Evolutionary conservation across 2,329 filamentous ascomycete genomes (phyloP).

Genomic region (Boeremia lycopersici): DNA sequence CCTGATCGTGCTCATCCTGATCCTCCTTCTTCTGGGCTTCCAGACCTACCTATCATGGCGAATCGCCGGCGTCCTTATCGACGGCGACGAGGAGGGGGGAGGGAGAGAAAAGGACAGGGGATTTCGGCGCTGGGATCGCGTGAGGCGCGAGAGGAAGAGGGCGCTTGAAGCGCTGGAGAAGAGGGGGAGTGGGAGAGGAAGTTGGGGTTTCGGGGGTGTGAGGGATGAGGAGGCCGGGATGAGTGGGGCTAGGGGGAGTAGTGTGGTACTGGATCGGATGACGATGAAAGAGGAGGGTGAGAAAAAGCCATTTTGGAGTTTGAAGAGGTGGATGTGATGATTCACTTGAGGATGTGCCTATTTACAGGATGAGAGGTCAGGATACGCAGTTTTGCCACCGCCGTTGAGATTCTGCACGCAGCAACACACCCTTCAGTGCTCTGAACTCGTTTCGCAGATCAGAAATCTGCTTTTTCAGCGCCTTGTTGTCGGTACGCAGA

Average conservation of each 20-base stretch:
- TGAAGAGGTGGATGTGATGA: slow-evolving; percentile 9
- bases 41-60: slow-evolving; percentile 37
- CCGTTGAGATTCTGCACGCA: slow-evolving; percentile 6
- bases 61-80: slow-evolving; percentile 27
- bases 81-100: slow-evolving; percentile 5
- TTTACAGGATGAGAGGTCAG: not conserved
- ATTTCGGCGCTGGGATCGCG: not conserved
- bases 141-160: not conserved
- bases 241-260: slow-evolving; percentile 12
- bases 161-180: slow-evolving; percentile 9
- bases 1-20: slow-evolving; percentile 29
- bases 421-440: slow-evolving; percentile 21
- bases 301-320: slow-evolving; percentile 1
- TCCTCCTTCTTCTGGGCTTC: slow-evolving; percentile 24
- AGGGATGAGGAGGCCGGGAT: slow-evolving; percentile 11
- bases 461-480: slow-evolving; percentile 22
- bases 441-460: slow-evolving; percentile 26
- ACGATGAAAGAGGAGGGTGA: not conserved
- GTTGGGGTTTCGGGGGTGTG: not conserved
- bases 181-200: slow-evolving; percentile 3
- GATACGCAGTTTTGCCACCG: slow-evolving; percentile 1
- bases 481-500: slow-evolving; percentile 18
- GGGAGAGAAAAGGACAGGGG: not conserved
- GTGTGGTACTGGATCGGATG: slow-evolving; percentile 12
- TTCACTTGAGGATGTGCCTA: not conserved